Conservation (phyloP, 148 eudicot genomes). For the Camellia lanceoleosa region DNA sequence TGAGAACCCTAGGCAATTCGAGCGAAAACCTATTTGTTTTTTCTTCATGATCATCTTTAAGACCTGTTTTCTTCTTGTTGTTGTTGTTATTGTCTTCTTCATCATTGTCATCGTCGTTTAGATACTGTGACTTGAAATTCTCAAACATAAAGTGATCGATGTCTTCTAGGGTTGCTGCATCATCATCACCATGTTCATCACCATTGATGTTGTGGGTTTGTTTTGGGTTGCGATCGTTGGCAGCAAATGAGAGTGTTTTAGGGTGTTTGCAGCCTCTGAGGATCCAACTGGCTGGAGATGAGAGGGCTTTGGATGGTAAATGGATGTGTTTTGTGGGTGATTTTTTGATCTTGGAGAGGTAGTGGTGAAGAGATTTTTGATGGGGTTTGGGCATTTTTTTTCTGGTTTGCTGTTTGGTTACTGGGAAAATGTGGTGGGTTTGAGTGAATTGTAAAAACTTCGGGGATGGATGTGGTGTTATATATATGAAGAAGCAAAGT, state of each 20-base stretch:
- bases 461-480: not conserved
- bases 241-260: slow-evolving; percentile 41
- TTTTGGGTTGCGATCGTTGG: slow-evolving; percentile 5
- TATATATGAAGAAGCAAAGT: not conserved
- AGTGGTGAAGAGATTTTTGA: slow-evolving; percentile 49
- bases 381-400: slow-evolving; percentile 50
- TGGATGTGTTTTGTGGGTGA: slow-evolving; percentile 23
- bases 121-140: slow-evolving; percentile 59
- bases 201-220: not conserved
- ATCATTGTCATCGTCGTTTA: slow-evolving; percentile 2
- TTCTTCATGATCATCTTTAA: not conserved
- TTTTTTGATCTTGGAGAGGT: slow-evolving; percentile 53
- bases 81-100: not conserved
- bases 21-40: not conserved
- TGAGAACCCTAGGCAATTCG: slow-evolving; percentile 22
- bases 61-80: not conserved
- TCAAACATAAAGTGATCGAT: slow-evolving; percentile 61
- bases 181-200: not conserved
- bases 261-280: slow-evolving; percentile 53
- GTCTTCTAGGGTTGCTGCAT: slow-evolving; percentile 60
- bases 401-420: not conserved
- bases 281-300: slow-evolving; percentile 42
- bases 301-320: slow-evolving; percentile 36
- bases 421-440: not conserved
- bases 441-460: not conserved